Percentiles rank a stretch among this genome's conserved stretches.
phyloP scores from a whole-genome alignment of 805 yeast genomes.

The Brettanomyces naardenensis region DNA sequence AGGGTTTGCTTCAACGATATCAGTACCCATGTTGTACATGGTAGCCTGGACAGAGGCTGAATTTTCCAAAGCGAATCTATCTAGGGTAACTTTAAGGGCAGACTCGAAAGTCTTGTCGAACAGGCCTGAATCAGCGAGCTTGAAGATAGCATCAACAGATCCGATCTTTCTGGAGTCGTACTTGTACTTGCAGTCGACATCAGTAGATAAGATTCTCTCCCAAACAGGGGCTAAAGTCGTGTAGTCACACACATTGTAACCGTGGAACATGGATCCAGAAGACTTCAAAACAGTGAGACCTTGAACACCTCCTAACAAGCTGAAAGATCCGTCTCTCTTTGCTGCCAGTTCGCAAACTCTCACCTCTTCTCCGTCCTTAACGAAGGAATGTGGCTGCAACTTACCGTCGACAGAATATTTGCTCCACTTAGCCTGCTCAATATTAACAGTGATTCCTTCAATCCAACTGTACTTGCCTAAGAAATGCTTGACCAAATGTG shows the following conservation, averaged over 20 bases:
- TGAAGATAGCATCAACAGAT: conserved; percentile 39
- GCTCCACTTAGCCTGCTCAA: conserved; percentile 74
- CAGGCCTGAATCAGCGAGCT: conserved; percentile 47
- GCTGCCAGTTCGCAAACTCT: conserved; percentile 51
- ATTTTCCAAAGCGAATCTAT: conserved; percentile 74
- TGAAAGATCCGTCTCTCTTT: conserved; percentile 44
- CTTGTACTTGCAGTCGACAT: conserved; percentile 66
- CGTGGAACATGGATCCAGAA: conserved; percentile 89
- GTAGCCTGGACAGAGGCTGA: conserved; percentile 96
- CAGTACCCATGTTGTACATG: conserved; percentile 85
- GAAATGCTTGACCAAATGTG: conserved; percentile 77
- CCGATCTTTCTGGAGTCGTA: conserved; percentile 47
- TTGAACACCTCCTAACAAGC: conserved; percentile 60
- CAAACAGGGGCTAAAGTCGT: conserved; percentile 78
- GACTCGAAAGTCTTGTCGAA: conserved; percentile 58
- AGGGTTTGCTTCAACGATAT: conserved; percentile 53
- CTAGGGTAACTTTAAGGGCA: conserved; percentile 65
- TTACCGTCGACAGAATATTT: conserved; percentile 68
- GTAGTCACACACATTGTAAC: conserved; percentile 78
- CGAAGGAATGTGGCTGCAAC: conserved; percentile 75
- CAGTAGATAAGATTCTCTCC: conserved; percentile 85
- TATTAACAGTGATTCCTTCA: conserved; percentile 56
- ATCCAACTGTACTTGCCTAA: conserved; percentile 70
- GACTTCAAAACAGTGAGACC: conserved; percentile 81
- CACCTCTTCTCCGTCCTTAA: conserved; percentile 78